A percentile compares a stretch with the other conserved stretches of the same genome.
Evolutionary conservation across 306 rosid genomes (phyloP).

Genomic region (Cicer yamashitae): DNA sequence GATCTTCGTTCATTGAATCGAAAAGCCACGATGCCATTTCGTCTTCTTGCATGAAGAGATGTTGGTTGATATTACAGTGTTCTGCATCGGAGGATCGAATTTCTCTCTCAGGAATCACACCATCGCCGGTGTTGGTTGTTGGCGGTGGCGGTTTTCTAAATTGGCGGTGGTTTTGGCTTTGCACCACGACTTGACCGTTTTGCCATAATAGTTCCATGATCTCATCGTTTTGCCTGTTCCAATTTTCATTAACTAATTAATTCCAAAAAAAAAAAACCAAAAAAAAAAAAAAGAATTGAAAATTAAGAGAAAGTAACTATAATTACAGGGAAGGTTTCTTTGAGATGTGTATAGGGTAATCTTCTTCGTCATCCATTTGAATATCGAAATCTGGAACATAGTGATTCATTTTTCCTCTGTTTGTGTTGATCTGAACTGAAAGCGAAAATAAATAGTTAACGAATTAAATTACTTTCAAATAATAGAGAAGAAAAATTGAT

Average conservation of each 20-base stretch:
- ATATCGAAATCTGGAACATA: slow-evolving; percentile 75
- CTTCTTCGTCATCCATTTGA: slow-evolving; percentile 52
- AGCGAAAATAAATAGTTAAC: neutral
- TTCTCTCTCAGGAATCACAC: slow-evolving; percentile 46
- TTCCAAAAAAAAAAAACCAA: neutral
- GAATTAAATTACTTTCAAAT: neutral
- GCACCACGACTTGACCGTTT: slow-evolving; percentile 69
- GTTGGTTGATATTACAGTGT: slow-evolving; percentile 36
- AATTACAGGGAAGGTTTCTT: slow-evolving; percentile 51
- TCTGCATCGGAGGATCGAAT: slow-evolving; percentile 40
- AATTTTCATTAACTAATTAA: neutral
- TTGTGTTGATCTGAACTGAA: neutral
- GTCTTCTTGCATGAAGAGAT: slow-evolving; percentile 76
- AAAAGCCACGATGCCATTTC: slow-evolving; percentile 83
- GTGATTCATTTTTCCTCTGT: slow-evolving; percentile 59
- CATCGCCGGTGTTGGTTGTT: slow-evolving; percentile 1
- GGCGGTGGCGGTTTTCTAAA: slow-evolving; percentile 41
- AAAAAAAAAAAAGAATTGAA: neutral
- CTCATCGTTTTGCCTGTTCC: slow-evolving; percentile 64
- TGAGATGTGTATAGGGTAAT: slow-evolving; percentile 48
- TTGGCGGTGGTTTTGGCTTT: slow-evolving; percentile 63
- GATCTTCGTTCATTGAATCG: slow-evolving; percentile 66
- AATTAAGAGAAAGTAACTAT: too few species aligned
- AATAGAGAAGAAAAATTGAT: neutral
- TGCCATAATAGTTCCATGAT: slow-evolving; percentile 83